A percentile compares a stretch with the other conserved stretches of the same genome.
Evolutionary conservation across 148 eudicot species (phyloP).

Genomic region (Amaranthus palmeri): DNA sequence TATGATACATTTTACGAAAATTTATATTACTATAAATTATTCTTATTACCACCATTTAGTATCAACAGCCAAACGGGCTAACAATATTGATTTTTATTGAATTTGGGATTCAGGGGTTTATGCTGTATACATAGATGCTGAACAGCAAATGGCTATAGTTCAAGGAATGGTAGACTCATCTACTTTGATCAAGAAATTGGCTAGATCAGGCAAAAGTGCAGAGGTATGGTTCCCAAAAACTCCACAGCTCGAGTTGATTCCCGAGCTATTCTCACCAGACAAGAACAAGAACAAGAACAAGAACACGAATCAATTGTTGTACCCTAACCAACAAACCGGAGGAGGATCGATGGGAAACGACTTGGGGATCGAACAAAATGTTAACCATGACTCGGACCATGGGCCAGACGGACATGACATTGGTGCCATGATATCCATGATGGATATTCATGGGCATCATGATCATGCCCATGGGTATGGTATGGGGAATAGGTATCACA

Average conservation of each 20-base stretch:
- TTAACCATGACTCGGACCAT: conserved; percentile 5
- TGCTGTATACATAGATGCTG: conserved; percentile 44
- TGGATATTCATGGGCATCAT: conserved; percentile 19
- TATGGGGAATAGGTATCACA: conserved; percentile 13
- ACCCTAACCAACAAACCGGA: conserved; percentile 3
- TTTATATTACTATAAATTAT: too few species aligned
- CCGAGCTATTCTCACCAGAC: conserved; percentile 1
- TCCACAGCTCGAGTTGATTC: conserved; percentile 23
- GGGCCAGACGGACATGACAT: conserved; percentile 15
- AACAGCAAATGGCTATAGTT: conserved; percentile 50
- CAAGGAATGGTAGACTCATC: conserved; percentile 41
- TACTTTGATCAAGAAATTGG: conserved; percentile 52
- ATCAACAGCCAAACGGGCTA: neutral
- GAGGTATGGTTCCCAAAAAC: conserved; percentile 38
- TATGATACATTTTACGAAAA: too few species aligned
- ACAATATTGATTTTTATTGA: neutral
- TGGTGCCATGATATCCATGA: conserved; percentile 24
- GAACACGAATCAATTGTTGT: conserved; percentile 19
- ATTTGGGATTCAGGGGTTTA: conserved; percentile 46
- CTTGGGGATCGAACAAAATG: conserved; percentile 12
- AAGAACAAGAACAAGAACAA: conserved; percentile 6
- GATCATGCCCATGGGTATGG: conserved; percentile 13
- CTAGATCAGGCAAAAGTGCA: conserved; percentile 52
- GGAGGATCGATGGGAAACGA: conserved; percentile 7
- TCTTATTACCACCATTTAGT: too few species aligned